These are phyloP conservation scores for Excoecaria agallocha DNA, from an alignment of 345 rosid genomes.

Conservation along the genomic window DNA sequence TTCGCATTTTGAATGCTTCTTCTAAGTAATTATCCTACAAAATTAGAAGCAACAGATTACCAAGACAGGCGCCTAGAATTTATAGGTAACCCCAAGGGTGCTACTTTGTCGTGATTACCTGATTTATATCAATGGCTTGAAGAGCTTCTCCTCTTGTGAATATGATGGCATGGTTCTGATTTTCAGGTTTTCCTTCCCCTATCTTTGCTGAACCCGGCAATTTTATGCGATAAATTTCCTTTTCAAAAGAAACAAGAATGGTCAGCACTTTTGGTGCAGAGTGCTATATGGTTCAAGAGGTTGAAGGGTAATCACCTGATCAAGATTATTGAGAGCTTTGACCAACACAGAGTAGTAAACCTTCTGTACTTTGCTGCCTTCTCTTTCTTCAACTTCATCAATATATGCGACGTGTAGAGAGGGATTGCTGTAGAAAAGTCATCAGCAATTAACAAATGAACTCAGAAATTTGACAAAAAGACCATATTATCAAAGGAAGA, in stretches of 20 bases:
- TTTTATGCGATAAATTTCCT: constrained; percentile 96
- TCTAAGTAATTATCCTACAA: constrained; percentile 92
- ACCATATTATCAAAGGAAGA: constrained; percentile 15
- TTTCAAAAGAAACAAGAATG: constrained; percentile 19
- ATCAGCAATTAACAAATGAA: constrained; percentile 22
- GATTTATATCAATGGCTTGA: constrained; percentile 97
- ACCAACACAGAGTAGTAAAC: constrained; percentile 88
- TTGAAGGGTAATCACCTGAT: constrained; percentile 60
- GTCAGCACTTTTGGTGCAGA: constrained; percentile 17
- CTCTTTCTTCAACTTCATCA: constrained; percentile 94
- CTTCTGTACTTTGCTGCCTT: constrained; percentile 62
- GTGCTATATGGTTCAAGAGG: constrained; percentile 9
- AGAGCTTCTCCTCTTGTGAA: constrained; percentile 98
- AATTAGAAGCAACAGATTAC: constrained; percentile 19
- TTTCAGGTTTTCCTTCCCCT: constrained; percentile 98
- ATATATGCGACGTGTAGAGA: constrained; percentile 94
- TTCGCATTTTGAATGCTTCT: constrained; percentile 97
- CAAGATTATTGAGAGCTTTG: constrained; percentile 85
- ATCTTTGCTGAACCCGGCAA: constrained; percentile 84
- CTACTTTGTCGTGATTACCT: constrained; percentile 38
- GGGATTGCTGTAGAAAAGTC: constrained; percentile 62
- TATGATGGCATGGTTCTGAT: constrained; percentile 89
- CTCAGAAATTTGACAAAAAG: constrained; percentile 3
- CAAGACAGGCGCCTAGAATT: background rate
- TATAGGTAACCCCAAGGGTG: background rate